Evolutionary conservation across 2,329 filamentous ascomycete species (phyloP), one percentile per base, ranked within the genome.

Genomic region (Xylariales sp.): DNA sequence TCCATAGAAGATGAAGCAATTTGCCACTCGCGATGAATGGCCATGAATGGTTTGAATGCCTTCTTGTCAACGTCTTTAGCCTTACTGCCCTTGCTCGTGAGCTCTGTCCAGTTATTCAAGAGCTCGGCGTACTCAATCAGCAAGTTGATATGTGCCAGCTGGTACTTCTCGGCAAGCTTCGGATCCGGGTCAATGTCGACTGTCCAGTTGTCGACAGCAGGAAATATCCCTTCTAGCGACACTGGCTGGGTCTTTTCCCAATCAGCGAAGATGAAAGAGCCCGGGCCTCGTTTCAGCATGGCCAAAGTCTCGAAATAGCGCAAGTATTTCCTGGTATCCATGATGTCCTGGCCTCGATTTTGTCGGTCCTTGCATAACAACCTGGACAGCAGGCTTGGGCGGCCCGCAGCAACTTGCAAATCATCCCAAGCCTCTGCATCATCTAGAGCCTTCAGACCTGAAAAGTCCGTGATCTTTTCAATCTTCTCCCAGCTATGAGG

Each of bases 1-100:
- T 58, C 57, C 15, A 58, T 37, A 9, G 56, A 58, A 27, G 56
- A 48, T 4, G 55, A 36, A 12, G 52, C 54, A 2, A 59, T 38
- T 22, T 56, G 45, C 29, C 57, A 48, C 3, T 38, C 42, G 16
- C 53, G 45, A 10, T 45, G 16, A 6, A 38, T 25, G 4, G 28
- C 18, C 7, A 28, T 14, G 10, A 50, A 19, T 12, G 34, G 12
- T n/a, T 27, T 31, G 4, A 40, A 34, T 15, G 25, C 31, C 7
- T 46, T 29, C 5, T 20, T 31, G 6, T 46, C 44, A 3, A 25
- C 10, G 12, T n/a, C 15, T 14, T 16, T 31, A 4, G 31, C 19
- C 12, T 38, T 15, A 20, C 39, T 25, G 4, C 34, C 15, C 16
- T 29, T 42, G n/a, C n/a, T n/a, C 19, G 34, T 31, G 1, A 10